Percentiles rank a stretch among this genome's conserved stretches.
Evolutionary conservation across 352 stramenopile genomes (phyloP).

Genomic region (Pythium periplocum): DNA sequence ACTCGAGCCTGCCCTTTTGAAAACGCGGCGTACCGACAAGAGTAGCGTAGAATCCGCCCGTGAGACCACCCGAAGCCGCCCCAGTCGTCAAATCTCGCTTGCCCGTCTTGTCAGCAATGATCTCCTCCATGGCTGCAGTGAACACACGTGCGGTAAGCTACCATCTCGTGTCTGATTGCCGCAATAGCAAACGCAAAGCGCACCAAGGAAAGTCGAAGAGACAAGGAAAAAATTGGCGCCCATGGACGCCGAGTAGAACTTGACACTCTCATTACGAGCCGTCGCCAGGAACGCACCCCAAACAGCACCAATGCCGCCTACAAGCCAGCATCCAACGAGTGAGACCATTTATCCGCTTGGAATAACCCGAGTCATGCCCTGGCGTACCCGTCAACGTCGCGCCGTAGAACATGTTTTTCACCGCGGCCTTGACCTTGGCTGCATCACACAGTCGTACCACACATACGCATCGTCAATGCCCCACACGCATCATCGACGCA

Average conservation of each 20-base stretch:
- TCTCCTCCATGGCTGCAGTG: constrained; percentile 59
- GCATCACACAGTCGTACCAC: background rate
- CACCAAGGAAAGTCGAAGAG: constrained; percentile 82
- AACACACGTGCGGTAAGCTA: too few relatives aligned
- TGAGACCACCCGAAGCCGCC: constrained; percentile 47
- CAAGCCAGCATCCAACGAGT: background rate
- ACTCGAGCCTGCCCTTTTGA: too few relatives aligned
- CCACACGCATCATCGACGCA: background rate
- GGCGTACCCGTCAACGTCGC: constrained; percentile 38
- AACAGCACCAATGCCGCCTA: constrained; percentile 46
- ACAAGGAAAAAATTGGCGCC: constrained; percentile 82
- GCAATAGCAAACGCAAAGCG: background rate
- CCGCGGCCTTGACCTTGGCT: constrained; percentile 64
- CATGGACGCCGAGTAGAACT: constrained; percentile 81
- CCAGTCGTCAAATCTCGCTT: constrained; percentile 60
- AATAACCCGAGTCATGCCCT: background rate
- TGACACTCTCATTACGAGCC: constrained; percentile 68
- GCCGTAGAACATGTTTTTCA: constrained; percentile 67
- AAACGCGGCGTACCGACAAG: constrained; percentile 41
- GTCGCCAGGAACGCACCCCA: constrained; percentile 56
- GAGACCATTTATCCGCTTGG: background rate
- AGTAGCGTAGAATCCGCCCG: constrained; percentile 65
- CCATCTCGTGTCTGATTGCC: too few relatives aligned
- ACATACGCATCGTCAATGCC: background rate
- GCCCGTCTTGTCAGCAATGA: constrained; percentile 64